Evolutionary conservation across 2,329 filamentous ascomycete genomes (phyloP), one percentile per base, ranked within the genome.

Genomic region (Neoscytalidium dimidiatum): DNA sequence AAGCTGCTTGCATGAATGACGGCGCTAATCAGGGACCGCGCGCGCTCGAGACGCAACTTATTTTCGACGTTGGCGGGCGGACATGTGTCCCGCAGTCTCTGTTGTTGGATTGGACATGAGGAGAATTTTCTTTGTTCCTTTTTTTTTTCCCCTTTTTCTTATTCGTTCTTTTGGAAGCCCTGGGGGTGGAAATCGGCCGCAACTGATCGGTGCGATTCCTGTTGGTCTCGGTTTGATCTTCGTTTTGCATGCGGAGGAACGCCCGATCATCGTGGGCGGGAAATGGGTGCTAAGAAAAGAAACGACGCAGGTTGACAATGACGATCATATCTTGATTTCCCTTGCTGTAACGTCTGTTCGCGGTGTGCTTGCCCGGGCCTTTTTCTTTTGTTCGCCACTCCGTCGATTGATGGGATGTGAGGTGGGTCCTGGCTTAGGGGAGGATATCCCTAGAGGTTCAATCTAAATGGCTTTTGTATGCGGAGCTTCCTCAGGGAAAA

Each of bases 261-360:
- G 38, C 14, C 44, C 44, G 44, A 26, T 26, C 19, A 48, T 26
- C 44, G 11, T 48, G 44, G 21, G 44, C 19, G 9, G 28, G 33
- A 23, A 38, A 8, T 26, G n/a, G 31, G 29, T 58, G 26, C 53
- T 58, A 58, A 58, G 53, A 58, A 58, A 58, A 58, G 53, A 49
- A 29, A 49, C 26, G 33, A 28, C 14, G 38, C 38, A 17, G 13
- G 38, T 17, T 28, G 11, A 17, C 38, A 35, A 21, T 21, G 41
- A 21, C 26, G 56, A 58, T 46, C 56, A 17, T 33, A 52, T n/a
- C n/a, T 21, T 21, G 19, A 26, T 6, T 31, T 43, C 19, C 49
- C n/a, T 14, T 14, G 33, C 38, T 46, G n/a, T 46, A n/a, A n/a
- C n/a, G n/a, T 33, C 1, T 7, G n/a, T 31, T 31, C n/a, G 19